Conservation (phyloP, 176 grass and related monocot species). For the Bromus sterilis region DNA sequence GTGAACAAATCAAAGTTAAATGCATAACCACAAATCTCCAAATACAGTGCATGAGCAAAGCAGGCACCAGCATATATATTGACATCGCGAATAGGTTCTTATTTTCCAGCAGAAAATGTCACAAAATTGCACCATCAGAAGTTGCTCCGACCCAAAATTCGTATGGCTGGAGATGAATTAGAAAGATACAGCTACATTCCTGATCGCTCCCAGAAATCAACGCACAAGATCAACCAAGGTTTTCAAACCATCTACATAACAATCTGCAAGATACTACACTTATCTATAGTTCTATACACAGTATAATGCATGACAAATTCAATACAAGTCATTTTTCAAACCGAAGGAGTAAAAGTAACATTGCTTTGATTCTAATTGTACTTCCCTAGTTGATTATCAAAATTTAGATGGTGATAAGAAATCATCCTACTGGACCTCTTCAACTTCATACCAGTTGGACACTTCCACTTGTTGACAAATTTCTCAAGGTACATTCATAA, state of each 20-base stretch:
- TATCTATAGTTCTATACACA: no score
- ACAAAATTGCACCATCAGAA: constrained; percentile 8
- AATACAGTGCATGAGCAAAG: neutral
- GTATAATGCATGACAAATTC: neutral
- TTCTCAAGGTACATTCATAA: constrained; percentile 10
- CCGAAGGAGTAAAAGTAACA: neutral
- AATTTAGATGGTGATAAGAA: neutral
- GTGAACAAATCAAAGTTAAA: neutral
- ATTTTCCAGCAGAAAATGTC: constrained; percentile 1
- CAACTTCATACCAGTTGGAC: neutral
- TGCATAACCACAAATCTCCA: neutral
- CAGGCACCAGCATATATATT: constrained; percentile 7
- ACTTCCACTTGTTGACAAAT: neutral
- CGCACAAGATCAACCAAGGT: constrained; percentile 64
- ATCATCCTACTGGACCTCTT: neutral
- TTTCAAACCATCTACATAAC: neutral
- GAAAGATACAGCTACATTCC: constrained; percentile 17
- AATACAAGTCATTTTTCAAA: neutral
- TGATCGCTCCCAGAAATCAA: constrained; percentile 41
- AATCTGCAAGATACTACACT: neutral
- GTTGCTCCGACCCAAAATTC: constrained; percentile 10
- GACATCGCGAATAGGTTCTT: neutral
- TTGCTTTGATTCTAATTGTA: neutral
- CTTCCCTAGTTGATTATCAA: neutral
- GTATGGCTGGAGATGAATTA: constrained; percentile 1